Base-by-base conservation (phyloP, 2,329 filamentous ascomycete genomes). In the Ophiostoma montium region DNA sequence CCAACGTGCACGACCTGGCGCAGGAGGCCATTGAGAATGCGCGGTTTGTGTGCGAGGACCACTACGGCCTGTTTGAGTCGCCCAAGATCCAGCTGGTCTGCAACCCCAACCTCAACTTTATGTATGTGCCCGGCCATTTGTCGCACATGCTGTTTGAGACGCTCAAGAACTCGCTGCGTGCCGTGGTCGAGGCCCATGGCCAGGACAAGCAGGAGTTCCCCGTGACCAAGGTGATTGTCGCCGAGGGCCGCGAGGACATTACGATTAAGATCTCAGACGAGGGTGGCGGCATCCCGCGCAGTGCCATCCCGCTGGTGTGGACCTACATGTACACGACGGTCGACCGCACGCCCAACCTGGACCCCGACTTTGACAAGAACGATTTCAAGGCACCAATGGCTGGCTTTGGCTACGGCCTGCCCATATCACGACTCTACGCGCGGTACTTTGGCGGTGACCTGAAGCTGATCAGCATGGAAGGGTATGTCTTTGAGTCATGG, bases 321-420 rank as follows among this genome's bases (percentile, higher is more conserved):
- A 98, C 92, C 12, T 98, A 98, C 65, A 98, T 96, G 92, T 98
- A 98, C 65, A 98, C 92, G 33, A 98, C 92, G 2, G 92, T 98
- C 55, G 92, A 96, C 65, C 81, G 89, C 58, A 96, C 92, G 19
- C 92, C 92, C 13, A 94, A 82, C 61, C 70, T 98, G 54, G 92
- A 98, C 62, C 92, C 92, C 1, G 90, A 96, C 63, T 98, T 96
- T 65, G 90, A 98, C 67, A 94, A 96, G 70, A 95, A 83, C 67
- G 92, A 98, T 65, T 98, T 98, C 73, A 96, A 98, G 67, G 92
- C 92, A 12, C 92, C 92, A 2, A 96, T 98, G 92, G 92, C 92
- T 54, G 92, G 92, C 2, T 98, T 96, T 61, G 92, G 92, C n/a
- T 98, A 98, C 61, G 92, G 92, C 15, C 64, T 98, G 56, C 92